Evolutionary conservation across 1,284 basidiomycete species (phyloP), one percentile per base, ranked within the genome.

Genomic region (Pseudozyma sp.): DNA sequence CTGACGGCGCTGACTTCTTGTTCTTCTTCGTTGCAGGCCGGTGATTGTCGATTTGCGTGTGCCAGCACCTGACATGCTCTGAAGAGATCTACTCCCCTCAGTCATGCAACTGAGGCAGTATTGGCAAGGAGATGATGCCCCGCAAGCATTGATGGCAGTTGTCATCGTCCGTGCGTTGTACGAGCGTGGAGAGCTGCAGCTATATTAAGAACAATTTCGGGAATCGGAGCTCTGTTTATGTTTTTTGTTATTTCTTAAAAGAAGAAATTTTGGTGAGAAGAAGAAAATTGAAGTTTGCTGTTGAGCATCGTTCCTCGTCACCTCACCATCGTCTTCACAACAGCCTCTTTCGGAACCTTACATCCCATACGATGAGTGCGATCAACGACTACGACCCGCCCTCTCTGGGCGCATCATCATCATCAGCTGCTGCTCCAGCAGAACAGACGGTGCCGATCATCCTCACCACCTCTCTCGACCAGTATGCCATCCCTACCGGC

Each of bases 401-500:
- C 17, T 9, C 33, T 37, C 9, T 17, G 55, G 13, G 17, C 2
- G 19, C 42, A 6, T 17, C 54, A 19, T 42, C 59, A 19, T 17
- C 51, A 5, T 29, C 63, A 10, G 29, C 47, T 6, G 33, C 39
- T 3, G 19, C 42, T 7, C 3, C 43, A 6, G 19, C 60, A 1
- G 70, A 68, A n/a, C 54, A 44, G n/a, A 73, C 61, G 9, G 71
- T 81, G 0, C 79, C 79, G 19, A 69, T 81, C 42, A 48, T 65
- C 31, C 74, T 81, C 39, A 69, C 58, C 17, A 81, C 79, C 16
- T 64, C 68, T 0, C 60, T 77, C 44, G 85, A 87, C 1, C 62
- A 81, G 35, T 94, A 95, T 85, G 88, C 90, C 13, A 90, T 99
- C 29, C 96, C 95, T 0, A 87, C 90, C 1, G 92, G 94, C 83